These are phyloP conservation scores for Phellopilus nigrolimitatus DNA, from an alignment of 1,284 basidiomycete species.

Conservation along the genomic window DNA sequence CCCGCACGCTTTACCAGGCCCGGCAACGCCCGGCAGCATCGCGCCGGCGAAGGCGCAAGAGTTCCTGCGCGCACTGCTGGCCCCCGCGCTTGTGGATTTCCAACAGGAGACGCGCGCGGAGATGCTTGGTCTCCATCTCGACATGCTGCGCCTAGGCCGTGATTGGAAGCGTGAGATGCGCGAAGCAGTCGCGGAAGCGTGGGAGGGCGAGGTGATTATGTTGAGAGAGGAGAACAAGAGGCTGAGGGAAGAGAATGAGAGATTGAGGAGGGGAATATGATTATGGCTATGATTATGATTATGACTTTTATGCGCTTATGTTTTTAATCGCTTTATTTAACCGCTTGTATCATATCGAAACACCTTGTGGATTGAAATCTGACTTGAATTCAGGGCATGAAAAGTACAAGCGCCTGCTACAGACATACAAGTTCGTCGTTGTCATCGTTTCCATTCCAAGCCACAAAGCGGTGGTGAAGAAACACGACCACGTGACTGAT, in stretches of 20 bases:
- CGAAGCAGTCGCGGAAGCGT: constrained; percentile 36
- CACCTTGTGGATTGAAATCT: too few relatives aligned
- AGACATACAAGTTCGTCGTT: too few relatives aligned
- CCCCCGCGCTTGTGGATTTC: constrained; percentile 67
- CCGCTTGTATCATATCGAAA: too few relatives aligned
- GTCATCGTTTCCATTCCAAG: too few relatives aligned
- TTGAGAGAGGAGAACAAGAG: constrained; percentile 40
- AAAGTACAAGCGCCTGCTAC: too few relatives aligned
- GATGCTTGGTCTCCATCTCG: constrained; percentile 67
- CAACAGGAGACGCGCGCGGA: constrained; percentile 60
- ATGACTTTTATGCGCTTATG: too few relatives aligned
- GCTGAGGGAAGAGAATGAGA: constrained; percentile 64
- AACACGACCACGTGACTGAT: too few relatives aligned
- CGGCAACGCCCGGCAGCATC: constrained; percentile 24
- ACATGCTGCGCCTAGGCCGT: constrained; percentile 62
- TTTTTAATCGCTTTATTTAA: too few relatives aligned
- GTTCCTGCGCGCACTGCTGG: constrained; percentile 55
- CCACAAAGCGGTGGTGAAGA: too few relatives aligned
- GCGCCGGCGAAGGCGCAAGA: constrained; percentile 47
- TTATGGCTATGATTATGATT: background rate
- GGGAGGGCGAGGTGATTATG: constrained; percentile 40
- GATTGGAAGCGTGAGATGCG: constrained; percentile 54
- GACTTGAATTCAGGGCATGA: too few relatives aligned
- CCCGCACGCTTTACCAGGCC: constrained; percentile 23
- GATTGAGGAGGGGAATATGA: constrained; percentile 50